Conservation (phyloP, 2,329 filamentous ascomycete species). For the Aspergillus pseudotamarii region DNA sequence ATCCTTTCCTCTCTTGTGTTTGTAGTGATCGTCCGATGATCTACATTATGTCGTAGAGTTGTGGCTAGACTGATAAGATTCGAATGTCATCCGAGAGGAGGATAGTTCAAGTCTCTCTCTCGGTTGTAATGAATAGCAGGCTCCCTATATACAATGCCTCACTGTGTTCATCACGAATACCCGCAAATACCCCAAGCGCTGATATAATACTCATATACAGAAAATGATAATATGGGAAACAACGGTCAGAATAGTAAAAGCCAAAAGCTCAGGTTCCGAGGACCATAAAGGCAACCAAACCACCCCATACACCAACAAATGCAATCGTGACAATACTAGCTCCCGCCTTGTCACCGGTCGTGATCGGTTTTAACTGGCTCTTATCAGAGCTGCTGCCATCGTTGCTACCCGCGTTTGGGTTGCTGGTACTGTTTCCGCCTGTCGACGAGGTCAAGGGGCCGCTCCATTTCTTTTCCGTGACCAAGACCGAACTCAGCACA, state of each 20-base stretch:
- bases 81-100: not conserved
- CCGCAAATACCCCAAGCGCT: not conserved
- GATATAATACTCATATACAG: not conserved
- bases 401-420: constrained; percentile 38
- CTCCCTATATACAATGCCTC: not conserved
- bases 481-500: constrained; percentile 64
- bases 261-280: not conserved
- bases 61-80: not conserved
- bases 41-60: not conserved
- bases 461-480: constrained; percentile 50
- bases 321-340: constrained; percentile 42
- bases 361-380: constrained; percentile 19
- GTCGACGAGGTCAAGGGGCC: constrained; percentile 44
- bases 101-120: not conserved
- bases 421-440: constrained; percentile 57
- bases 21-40: not conserved
- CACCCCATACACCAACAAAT: constrained; percentile 32
- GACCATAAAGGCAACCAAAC: constrained; percentile 27
- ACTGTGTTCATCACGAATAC: not conserved
- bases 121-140: not conserved
- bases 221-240: not conserved
- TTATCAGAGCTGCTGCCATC: constrained; percentile 3
- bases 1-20: too few species aligned
- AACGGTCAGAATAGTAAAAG: not conserved
- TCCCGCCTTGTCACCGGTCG: constrained; percentile 41